These are phyloP conservation scores for Leccinum boreale DNA, from an alignment of 768 basidiomycete species.

Conservation along the genomic window DNA sequence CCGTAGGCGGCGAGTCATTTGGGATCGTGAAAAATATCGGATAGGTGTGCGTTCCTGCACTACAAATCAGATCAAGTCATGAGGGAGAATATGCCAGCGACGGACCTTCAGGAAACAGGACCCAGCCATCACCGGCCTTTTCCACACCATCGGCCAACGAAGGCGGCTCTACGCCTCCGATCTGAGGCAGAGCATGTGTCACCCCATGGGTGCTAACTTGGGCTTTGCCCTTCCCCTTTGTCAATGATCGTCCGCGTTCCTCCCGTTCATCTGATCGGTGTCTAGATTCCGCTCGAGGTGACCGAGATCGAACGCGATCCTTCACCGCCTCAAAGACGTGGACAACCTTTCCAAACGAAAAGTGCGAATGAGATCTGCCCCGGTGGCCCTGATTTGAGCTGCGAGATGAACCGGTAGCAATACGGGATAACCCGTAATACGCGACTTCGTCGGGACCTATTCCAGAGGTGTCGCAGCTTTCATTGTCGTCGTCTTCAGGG, in stretches of 20 bases:
- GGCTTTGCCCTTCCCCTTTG: conserved; percentile 30
- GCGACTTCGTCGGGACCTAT: conserved; percentile 3
- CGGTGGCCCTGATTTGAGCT: conserved; percentile 24
- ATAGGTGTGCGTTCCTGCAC: conserved; percentile 83
- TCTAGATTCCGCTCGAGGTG: conserved; percentile 29
- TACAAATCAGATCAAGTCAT: conserved; percentile 45
- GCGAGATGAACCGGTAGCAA: conserved; percentile 10
- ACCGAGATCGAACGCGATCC: conserved; percentile 46
- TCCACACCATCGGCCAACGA: conserved; percentile 10
- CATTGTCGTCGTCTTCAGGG: conserved; percentile 33
- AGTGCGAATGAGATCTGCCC: conserved; percentile 43
- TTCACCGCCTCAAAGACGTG: conserved; percentile 45
- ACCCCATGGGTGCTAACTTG: neutral
- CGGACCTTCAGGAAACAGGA: conserved; percentile 82
- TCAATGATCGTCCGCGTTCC: conserved; percentile 30
- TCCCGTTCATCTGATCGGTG: conserved; percentile 4
- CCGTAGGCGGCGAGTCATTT: conserved; percentile 69
- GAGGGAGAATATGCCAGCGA: conserved; percentile 13
- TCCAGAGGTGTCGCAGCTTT: conserved; percentile 6
- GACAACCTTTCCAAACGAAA: conserved; percentile 52
- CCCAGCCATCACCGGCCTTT: conserved; percentile 60
- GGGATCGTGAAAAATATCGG: conserved; percentile 92
- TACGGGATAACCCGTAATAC: conserved; percentile 14
- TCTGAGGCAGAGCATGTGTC: conserved; percentile 20
- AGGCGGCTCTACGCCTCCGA: conserved; percentile 29